Base-by-base conservation (phyloP, 495 filamentous ascomycete species). In the Hypoxylon crocopeplum region DNA sequence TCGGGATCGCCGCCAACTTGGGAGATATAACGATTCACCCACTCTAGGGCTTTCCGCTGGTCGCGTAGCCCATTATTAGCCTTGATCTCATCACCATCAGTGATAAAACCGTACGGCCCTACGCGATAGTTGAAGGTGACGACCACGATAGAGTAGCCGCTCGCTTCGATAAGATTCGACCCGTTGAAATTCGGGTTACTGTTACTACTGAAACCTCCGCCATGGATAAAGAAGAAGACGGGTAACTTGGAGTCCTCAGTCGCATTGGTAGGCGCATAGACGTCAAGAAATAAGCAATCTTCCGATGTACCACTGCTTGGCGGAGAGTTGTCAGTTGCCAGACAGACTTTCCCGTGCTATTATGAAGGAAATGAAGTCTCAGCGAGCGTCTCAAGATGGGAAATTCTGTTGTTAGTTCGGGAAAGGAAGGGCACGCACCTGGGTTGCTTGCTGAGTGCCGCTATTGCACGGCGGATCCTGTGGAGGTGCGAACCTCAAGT, bases 1-100 rank as follows among this genome's bases (percentile, higher is more conserved):
- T 69, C 51, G 0, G 81, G 76, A 62, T 92, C 79, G 16, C 90
- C 90, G 10, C 89, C 88, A 58, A 93, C 92, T 50, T 71, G 50
- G 48, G 70, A 67, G 52, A 93, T 91, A 66, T 91, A 72, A 51
- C 82, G 76, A 56, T 88, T 78, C 7, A 92, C 81, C 90, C 90
- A 94, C 27, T 88, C 70, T 27, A 93, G 73, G 11, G 86, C 88
- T 58, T 88, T 76, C 6, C 81, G 76, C 61, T 89, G 86, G 64
- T 93, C 90, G 27, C 79, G 76, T 8, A 91, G 75, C 1, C 84
- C 88, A 24, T 79, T 82, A 64, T 90, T 90, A 5, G 81, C 34
- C 8, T 48, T 68, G 22, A 70, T 62, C 13, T 51, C 15, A 20
- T 65, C 50, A 0, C 55, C 68, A 27, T 70, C 33, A 8, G 68